phyloP scores from a whole-genome alignment of 129 eudicot species.

The Dittrichia graveolens region DNA sequence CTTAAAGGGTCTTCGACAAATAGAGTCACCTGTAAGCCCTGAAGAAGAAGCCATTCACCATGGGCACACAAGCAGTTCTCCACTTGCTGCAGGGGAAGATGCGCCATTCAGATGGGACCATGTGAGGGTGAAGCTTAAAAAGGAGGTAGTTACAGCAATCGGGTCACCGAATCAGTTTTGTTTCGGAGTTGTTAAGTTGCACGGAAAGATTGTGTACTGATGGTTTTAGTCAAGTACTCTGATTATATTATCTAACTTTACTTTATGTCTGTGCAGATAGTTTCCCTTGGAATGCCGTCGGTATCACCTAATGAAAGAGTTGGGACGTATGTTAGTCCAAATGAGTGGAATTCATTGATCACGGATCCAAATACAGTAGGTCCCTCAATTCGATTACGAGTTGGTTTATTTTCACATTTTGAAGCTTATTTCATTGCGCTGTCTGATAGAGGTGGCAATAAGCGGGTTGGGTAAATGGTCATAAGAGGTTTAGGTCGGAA shows the following conservation, averaged over 20 bases:
- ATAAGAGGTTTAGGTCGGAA: no score
- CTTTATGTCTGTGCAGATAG: conserved; percentile 57
- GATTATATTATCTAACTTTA: neutral
- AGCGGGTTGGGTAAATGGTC: no score
- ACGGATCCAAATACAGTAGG: conserved; percentile 87
- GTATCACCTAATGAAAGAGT: conserved; percentile 89
- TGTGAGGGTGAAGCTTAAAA: conserved; percentile 93
- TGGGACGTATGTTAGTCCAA: conserved; percentile 75
- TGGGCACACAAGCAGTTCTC: conserved; percentile 87
- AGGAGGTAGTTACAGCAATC: conserved; percentile 58
- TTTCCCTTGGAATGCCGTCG: conserved; percentile 91
- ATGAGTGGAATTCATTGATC: conserved; percentile 83
- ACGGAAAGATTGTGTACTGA: conserved; percentile 7
- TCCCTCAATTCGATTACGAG: conserved; percentile 2
- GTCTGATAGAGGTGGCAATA: neutral
- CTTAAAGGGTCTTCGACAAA: conserved; percentile 73
- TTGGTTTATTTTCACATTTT: conserved; percentile 2
- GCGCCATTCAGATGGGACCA: conserved; percentile 99
- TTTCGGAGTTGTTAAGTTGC: neutral
- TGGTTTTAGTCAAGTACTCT: neutral
- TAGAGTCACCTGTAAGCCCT: conserved; percentile 93
- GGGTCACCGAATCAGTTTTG: conserved; percentile 1
- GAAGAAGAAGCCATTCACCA: conserved; percentile 99
- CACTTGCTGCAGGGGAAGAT: conserved; percentile 97
- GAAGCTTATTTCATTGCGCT: conserved; percentile 1